Base-by-base conservation (phyloP, 2,329 filamentous ascomycete genomes). In the Sclerotinia sclerotiorum region DNA sequence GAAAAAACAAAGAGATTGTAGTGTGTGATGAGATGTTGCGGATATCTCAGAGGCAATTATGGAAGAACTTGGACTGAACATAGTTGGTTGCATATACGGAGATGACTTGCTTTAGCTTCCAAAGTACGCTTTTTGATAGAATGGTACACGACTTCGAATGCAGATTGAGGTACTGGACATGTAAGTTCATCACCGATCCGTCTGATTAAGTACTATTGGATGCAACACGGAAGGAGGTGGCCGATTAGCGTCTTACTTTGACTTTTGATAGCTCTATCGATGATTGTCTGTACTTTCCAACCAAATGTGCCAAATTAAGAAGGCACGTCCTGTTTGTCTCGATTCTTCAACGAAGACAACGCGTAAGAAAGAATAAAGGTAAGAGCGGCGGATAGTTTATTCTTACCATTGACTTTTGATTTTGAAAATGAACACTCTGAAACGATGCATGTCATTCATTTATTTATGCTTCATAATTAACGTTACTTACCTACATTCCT, bases 341-440 rank as follows among this genome's bases (percentile, higher is more conserved):
- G 11, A 17, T 3, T 24, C 2, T 10, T 7, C 8, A 15, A 39
- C 5, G 1, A 42, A 7, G 15, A 24, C 3, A n/a, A 11, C 1
- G 19, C 1, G 21, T 1, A n/a, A 6, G 8, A 35, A 35, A 2
- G 11, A 35, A 24, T 13, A 5, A 49, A 27, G 5, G 60, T 5
- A 63, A 21, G 60, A 63, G 60, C n/a, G 17, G 11, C 0, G 13
- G 2, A 39, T 13, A 3, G 11, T 24, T 62, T 6, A 4, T 13
- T 6, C 29, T 46, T 62, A 32, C 44, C 24, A 1, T 35, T 24
- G 19, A 35, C 2, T 13, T 19, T 51, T 35, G 10, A 4, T 48
- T 24, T 32, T 1, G 3, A 1, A 24, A 27, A 13, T n/a, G 1
- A 3, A 17, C 3, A 24, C 0, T 5, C 11, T 19, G 2, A 10